phyloP scores from a whole-genome alignment of 768 basidiomycete species.

The Coprinopsis sp. region DNA sequence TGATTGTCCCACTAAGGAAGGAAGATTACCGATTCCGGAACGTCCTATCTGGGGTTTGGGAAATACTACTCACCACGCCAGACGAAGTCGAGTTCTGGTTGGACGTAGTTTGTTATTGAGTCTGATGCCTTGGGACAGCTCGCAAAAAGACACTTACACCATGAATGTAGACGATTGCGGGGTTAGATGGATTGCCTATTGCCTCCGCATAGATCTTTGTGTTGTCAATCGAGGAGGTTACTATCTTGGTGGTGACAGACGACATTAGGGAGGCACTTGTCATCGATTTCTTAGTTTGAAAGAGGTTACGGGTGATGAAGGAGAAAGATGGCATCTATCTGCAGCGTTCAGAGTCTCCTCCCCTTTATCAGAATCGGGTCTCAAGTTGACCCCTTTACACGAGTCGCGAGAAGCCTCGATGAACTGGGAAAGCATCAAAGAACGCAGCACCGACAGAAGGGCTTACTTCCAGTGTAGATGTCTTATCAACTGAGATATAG shows the following conservation, averaged over 20 bases:
- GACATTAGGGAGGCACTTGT: no score
- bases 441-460: no score
- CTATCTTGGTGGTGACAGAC: conserved; percentile 1
- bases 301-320: background rate
- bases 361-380: no score
- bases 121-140: no score
- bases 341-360: no score
- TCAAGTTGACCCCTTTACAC: no score
- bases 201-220: conserved; percentile 13
- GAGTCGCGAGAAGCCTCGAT: no score
- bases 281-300: background rate
- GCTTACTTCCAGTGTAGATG: no score
- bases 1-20: conserved; percentile 6
- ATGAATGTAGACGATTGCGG: conserved; percentile 11
- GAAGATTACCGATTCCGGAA: background rate
- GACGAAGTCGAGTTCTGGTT: conserved; percentile 6
- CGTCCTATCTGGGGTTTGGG: background rate
- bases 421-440: no score
- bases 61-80: conserved; percentile 1
- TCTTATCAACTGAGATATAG: no score
- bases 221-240: conserved; percentile 7
- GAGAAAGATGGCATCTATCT: no score
- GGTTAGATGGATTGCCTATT: conserved; percentile 7
- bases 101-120: background rate
- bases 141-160: conserved; percentile 4